Evolutionary conservation across 768 basidiomycete genomes (phyloP), one percentile per base, ranked within the genome.

Genomic region (Boletus rufocinnamomeus): DNA sequence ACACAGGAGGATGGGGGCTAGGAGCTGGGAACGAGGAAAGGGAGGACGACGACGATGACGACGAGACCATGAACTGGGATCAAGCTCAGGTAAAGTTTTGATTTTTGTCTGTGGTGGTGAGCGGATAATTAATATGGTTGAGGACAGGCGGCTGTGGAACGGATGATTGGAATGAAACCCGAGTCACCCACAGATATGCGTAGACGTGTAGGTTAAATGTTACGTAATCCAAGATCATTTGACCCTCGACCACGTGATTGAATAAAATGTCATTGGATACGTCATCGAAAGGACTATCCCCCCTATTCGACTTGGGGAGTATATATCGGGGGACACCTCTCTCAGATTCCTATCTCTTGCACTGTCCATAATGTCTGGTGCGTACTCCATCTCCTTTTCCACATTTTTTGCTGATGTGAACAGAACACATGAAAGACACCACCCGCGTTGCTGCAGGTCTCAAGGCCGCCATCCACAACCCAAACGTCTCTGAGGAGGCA

Each of bases 1-100:
- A 82, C 60, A 76, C 81, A n/a, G 86, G 87, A 14, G 89, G 89
- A 16, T 91, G 89, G 89, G 89, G 88, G 3, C 74, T 90, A 2
- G 89, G 87, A 8, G 81, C 76, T 6, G 83, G 84, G 28, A 77
- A 83, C 58, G 82, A 83, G 54, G 84, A 83, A 50, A 82, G 72
- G 23, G 83, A 82, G 21, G 85, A 82, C 3, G 86, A 87, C 6
- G 87, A 88, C 37, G 85, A 88, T 8, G 86, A 87, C 21, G 85
- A 84, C 25, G 85, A 84, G 50, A 68, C 76, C 11, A 69, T 84
- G 64, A 84, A 88, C 58, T 88, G 84, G 85, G 88, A 88, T 63
- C 82, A 88, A 67, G 84, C 83, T 41, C 87, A 90, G 79, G 86
- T 84, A 58, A 56, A 67, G 50, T 41, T 46, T n/a, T 38, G 5